Evolutionary conservation across 148 eudicot species (phyloP).

Genomic region (Rhododendron simsii): DNA sequence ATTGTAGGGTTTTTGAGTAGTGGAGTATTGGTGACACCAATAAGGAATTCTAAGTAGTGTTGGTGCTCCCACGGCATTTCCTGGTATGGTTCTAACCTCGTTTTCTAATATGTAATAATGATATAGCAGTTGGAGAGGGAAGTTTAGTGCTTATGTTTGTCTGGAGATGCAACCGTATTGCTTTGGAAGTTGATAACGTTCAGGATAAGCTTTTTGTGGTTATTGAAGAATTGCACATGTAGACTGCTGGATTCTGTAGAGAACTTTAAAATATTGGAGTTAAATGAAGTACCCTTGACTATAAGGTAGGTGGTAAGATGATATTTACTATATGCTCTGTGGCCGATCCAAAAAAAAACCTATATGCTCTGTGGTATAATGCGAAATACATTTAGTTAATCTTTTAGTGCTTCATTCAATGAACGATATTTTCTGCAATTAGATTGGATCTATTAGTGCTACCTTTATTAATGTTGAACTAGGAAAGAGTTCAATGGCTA

Average conservation of each 20-base stretch:
- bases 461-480: neutral
- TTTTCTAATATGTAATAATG: neutral
- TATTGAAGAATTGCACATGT: neutral
- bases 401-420: neutral
- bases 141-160: constrained; percentile 3
- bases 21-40: constrained; percentile 21
- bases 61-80: constrained; percentile 32
- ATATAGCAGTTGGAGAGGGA: neutral
- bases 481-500: neutral
- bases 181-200: neutral
- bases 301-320: neutral
- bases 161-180: neutral
- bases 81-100: constrained; percentile 32
- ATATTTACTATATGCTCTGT: neutral
- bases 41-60: constrained; percentile 19
- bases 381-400: neutral
- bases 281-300: neutral
- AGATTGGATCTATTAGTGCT: neutral
- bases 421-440: neutral
- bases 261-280: neutral
- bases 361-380: neutral
- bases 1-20: constrained; percentile 17
- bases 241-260: neutral
- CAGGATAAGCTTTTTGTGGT: neutral
- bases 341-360: neutral